Evolutionary conservation across 2,329 filamentous ascomycete genomes (phyloP).

Genomic region (Beauveria australis): DNA sequence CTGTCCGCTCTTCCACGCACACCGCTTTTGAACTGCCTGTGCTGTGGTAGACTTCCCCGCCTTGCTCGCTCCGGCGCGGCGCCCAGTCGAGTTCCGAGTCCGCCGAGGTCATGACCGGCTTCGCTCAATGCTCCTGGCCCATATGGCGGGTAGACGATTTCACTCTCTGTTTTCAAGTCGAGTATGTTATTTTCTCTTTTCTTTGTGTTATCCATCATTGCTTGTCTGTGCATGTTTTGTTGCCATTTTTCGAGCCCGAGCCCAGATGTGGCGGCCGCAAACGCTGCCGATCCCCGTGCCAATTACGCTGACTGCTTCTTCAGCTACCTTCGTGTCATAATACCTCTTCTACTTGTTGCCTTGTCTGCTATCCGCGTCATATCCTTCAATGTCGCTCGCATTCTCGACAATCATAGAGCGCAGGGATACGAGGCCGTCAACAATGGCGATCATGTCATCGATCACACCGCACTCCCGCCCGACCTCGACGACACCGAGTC

Average conservation of each 20-base stretch:
- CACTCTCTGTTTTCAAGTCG: slow-evolving; percentile 43
- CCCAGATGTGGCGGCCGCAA: not conserved
- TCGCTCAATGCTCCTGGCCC: slow-evolving; percentile 48
- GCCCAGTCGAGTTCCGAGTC: not conserved
- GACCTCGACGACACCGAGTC: slow-evolving; percentile 33
- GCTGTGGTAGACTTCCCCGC: not conserved
- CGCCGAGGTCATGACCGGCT: slow-evolving; percentile 30
- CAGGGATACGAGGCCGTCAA: not conserved
- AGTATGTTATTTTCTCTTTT: not conserved
- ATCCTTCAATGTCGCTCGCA: slow-evolving; percentile 2
- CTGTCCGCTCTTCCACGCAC: not conserved
- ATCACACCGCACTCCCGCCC: slow-evolving; percentile 45
- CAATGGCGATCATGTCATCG: slow-evolving; percentile 9
- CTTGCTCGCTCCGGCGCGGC: not conserved
- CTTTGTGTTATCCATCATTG: not conserved
- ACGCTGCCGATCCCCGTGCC: not conserved
- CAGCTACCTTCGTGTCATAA: slow-evolving; percentile 23
- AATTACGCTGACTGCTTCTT: slow-evolving; percentile 7
- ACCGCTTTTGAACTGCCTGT: not conserved
- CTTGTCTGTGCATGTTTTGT: not conserved
- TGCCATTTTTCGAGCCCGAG: too few species aligned
- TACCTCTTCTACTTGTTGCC: slow-evolving; percentile 1
- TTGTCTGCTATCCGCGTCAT: slow-evolving; percentile 2
- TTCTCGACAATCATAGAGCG: not conserved
- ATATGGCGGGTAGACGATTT: slow-evolving; percentile 59